These are phyloP conservation scores for Aspergillus awamori DNA, from an alignment of 2,329 filamentous ascomycete genomes.

Conservation along the genomic window DNA sequence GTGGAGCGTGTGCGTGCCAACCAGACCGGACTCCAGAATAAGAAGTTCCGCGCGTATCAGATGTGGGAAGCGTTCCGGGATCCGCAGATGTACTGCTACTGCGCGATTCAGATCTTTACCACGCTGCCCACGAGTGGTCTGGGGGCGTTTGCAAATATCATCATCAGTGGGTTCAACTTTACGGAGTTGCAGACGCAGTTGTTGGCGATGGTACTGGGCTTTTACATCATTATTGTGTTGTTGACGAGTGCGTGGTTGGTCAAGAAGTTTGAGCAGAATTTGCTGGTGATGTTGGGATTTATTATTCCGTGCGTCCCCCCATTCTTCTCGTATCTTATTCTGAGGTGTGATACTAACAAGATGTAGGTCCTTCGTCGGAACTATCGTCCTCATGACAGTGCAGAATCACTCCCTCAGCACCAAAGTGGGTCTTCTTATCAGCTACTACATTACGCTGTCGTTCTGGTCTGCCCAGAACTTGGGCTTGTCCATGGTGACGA, in stretches of 20 bases:
- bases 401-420: conserved; percentile 59
- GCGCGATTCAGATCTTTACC: conserved; percentile 68
- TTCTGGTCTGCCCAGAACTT: conserved; percentile 77
- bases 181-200: conserved; percentile 69
- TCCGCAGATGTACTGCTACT: conserved; percentile 68
- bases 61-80: conserved; percentile 63
- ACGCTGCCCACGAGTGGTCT: conserved; percentile 74
- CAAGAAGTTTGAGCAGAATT: conserved; percentile 69
- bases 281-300: conserved; percentile 67
- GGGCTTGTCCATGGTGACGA: conserved; percentile 66
- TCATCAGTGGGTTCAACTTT: conserved; percentile 72
- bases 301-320: conserved; percentile 61
- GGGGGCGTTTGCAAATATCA: conserved; percentile 73
- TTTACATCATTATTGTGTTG: conserved; percentile 72
- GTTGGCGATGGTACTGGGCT: conserved; percentile 71
- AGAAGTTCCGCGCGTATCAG: conserved; percentile 56
- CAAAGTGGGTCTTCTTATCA: conserved; percentile 68
- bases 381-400: conserved; percentile 71
- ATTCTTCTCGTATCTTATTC: conserved; percentile 12
- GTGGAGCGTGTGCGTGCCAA: conserved; percentile 63
- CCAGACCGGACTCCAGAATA: conserved; percentile 65
- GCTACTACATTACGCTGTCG: conserved; percentile 75
- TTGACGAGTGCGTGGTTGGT: conserved; percentile 68
- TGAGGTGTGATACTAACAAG: background rate
- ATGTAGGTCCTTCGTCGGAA: conserved; percentile 67